A percentile compares a stretch with the other conserved stretches of the same genome.
These are phyloP conservation scores for Eucalyptus erythrocorys DNA, from an alignment of 345 rosid genomes.

Conservation along the genomic window DNA sequence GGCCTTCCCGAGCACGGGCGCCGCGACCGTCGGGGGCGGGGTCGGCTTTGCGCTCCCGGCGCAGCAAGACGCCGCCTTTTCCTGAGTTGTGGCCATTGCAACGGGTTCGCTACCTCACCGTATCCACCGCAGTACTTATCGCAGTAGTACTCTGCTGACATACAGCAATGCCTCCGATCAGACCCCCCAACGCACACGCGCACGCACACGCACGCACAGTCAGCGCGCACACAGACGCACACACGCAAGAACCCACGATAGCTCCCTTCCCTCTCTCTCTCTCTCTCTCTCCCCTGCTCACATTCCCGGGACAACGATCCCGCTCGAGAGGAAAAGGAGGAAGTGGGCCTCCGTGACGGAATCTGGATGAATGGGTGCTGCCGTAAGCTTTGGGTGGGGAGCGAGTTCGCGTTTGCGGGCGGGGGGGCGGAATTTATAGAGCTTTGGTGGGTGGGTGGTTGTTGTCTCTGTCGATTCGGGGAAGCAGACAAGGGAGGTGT, in stretches of 20 bases:
- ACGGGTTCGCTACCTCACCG: slow-evolving; percentile 30
- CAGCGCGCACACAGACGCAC: neutral
- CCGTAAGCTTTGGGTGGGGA: neutral
- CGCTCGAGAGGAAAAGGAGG: neutral
- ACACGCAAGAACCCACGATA: neutral
- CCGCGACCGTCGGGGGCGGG: neutral
- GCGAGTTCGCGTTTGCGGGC: neutral
- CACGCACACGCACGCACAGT: neutral
- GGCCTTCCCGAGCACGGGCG: neutral
- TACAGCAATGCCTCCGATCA: slow-evolving; percentile 20
- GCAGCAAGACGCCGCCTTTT: slow-evolving; percentile 55
- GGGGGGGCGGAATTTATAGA: neutral
- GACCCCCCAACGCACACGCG: neutral
- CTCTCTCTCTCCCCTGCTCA: neutral
- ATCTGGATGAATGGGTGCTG: neutral
- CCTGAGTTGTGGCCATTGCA: slow-evolving; percentile 65
- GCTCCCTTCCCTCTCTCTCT: neutral
- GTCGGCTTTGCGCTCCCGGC: neutral
- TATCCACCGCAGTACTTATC: neutral
- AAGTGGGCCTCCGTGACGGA: neutral
- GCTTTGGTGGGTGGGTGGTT: neutral
- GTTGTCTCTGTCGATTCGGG: neutral
- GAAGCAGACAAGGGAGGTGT: neutral
- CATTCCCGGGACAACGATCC: neutral
- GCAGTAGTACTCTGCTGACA: slow-evolving; percentile 34